Percentiles rank a stretch among this genome's conserved stretches.
These are phyloP conservation scores for Lolium rigidum DNA, from an alignment of 176 grass and related monocot genomes.

Conservation along the genomic window DNA sequence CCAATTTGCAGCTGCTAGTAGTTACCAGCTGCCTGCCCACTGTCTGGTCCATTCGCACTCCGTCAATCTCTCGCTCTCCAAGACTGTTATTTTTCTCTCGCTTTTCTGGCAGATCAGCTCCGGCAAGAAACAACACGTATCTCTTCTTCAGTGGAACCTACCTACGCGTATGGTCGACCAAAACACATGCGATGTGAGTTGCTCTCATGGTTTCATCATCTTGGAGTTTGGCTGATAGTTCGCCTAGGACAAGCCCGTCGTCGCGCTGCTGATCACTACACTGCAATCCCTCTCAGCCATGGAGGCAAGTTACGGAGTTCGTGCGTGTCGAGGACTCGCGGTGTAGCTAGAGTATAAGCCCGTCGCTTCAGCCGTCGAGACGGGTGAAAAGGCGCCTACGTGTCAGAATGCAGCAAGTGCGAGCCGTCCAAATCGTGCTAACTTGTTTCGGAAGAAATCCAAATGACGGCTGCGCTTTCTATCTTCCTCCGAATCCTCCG, in stretches of 20 bases:
- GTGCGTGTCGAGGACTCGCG: background rate
- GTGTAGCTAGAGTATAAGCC: background rate
- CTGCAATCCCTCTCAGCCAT: background rate
- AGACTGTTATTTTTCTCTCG: background rate
- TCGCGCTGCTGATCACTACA: constrained; percentile 1
- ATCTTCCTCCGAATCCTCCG: too few relatives aligned
- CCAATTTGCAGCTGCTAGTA: too few relatives aligned
- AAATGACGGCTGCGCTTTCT: background rate
- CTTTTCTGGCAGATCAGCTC: background rate
- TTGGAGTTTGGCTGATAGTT: background rate
- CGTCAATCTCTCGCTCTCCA: background rate
- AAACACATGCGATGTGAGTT: constrained; percentile 18
- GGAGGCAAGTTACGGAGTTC: background rate
- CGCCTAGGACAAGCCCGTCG: background rate
- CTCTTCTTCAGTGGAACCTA: background rate
- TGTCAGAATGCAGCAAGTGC: background rate
- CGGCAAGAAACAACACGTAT: background rate
- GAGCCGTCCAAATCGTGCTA: background rate
- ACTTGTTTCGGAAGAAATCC: background rate
- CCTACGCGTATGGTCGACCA: background rate
- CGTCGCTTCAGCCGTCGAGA: background rate
- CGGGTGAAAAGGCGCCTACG: background rate
- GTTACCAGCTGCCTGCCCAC: background rate
- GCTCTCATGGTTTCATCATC: constrained; percentile 3
- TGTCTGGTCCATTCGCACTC: background rate